These are phyloP conservation scores for Dorcoceras hygrometricum DNA, from an alignment of 257 asterid genomes.

Conservation along the genomic window DNA sequence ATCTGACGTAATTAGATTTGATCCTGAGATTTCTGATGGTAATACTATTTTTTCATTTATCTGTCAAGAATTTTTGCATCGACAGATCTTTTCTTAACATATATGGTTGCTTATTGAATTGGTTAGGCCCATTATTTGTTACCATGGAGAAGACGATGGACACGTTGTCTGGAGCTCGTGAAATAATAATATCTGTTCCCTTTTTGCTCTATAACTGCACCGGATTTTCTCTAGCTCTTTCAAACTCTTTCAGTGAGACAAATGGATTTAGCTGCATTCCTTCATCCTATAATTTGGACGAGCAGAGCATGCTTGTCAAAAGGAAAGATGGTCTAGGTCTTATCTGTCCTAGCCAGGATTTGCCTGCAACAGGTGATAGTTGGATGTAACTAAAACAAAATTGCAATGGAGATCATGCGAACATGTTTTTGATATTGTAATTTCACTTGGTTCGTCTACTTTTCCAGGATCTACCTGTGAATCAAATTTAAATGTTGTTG, in stretches of 20 bases:
- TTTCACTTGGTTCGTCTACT: constrained; percentile 30
- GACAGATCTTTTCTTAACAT: constrained; percentile 15
- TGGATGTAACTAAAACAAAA: constrained; percentile 26
- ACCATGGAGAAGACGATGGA: constrained; percentile 89
- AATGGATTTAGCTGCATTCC: constrained; percentile 68
- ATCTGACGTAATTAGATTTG: constrained; percentile 68
- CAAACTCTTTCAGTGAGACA: constrained; percentile 53
- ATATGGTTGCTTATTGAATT: constrained; percentile 21
- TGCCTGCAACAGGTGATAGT: constrained; percentile 39
- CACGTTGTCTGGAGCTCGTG: constrained; percentile 96
- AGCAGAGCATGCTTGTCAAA: constrained; percentile 44
- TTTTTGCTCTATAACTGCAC: constrained; percentile 85
- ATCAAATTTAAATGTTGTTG: constrained; percentile 34
- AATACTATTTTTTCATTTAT: constrained; percentile 16
- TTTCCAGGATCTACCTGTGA: constrained; percentile 39
- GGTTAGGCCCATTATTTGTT: constrained; percentile 71
- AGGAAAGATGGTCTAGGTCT: constrained; percentile 74
- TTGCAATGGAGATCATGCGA: constrained; percentile 24
- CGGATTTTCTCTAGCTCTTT: constrained; percentile 77
- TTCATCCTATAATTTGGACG: constrained; percentile 75
- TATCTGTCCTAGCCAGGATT: constrained; percentile 50
- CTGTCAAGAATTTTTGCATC: constrained; percentile 22
- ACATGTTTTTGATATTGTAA: constrained; percentile 18
- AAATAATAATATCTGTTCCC: constrained; percentile 72
- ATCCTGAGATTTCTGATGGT: constrained; percentile 67